Evolutionary conservation across 257 asterid genomes (phyloP).

Genomic region (Coffea canephora): DNA sequence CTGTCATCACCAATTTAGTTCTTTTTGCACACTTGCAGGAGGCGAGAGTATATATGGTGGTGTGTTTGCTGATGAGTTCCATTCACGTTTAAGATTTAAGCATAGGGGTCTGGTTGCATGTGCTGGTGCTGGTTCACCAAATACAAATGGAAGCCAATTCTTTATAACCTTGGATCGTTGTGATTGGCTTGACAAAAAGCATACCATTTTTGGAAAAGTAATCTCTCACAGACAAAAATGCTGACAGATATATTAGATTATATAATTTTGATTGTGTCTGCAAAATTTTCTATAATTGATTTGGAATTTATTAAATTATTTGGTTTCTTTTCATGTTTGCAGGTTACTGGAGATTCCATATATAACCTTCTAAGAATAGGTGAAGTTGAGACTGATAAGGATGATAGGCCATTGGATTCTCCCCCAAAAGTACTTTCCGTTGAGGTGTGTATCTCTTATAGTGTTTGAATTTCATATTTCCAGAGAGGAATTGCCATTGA

Average conservation of each 20-base stretch:
- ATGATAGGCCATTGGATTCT: slow-evolving; percentile 80
- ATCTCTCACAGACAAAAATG: slow-evolving; percentile 2
- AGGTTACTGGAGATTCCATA: slow-evolving; percentile 93
- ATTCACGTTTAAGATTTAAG: slow-evolving; percentile 93
- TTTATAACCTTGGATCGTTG: slow-evolving; percentile 82
- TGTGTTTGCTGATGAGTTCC: slow-evolving; percentile 81
- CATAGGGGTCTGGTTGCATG: slow-evolving; percentile 98
- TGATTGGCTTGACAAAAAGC: slow-evolving; percentile 92
- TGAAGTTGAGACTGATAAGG: slow-evolving; percentile 80
- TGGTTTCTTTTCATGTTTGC: slow-evolving; percentile 21
- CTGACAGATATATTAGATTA: neutral
- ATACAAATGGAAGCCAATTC: slow-evolving; percentile 93
- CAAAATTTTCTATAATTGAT: neutral
- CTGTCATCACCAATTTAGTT: slow-evolving; percentile 15
- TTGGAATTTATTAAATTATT: slow-evolving; percentile 18
- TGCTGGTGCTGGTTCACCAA: slow-evolving; percentile 83
- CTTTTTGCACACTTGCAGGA: slow-evolving; percentile 42
- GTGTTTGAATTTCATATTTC: slow-evolving; percentile 13
- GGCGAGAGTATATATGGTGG: slow-evolving; percentile 97
- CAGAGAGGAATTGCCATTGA: neutral
- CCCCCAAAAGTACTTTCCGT: slow-evolving; percentile 83
- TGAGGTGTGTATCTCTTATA: slow-evolving; percentile 56
- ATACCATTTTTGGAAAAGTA: slow-evolving; percentile 95
- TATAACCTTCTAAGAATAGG: slow-evolving; percentile 73
- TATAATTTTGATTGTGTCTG: neutral